Conservation (phyloP, 768 basidiomycete genomes). For the Trametes cubensis region DNA sequence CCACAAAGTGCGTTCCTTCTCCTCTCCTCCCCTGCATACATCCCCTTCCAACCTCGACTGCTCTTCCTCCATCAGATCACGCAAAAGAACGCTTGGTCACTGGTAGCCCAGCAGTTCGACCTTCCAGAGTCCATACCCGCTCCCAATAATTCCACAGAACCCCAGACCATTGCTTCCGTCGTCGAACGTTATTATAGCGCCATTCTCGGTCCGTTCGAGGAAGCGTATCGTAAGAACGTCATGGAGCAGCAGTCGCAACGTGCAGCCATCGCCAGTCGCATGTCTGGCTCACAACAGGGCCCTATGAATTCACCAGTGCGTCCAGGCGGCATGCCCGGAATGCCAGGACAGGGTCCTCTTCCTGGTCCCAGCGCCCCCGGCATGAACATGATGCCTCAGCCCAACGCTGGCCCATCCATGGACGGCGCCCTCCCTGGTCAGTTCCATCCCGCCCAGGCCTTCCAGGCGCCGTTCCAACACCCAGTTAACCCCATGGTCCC, state of each 20-base stretch:
- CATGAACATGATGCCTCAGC: slow-evolving; percentile 22
- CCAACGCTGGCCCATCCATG: slow-evolving; percentile 12
- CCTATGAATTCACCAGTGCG: slow-evolving; percentile 19
- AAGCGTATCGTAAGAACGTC: slow-evolving; percentile 62
- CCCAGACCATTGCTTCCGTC: slow-evolving; percentile 48
- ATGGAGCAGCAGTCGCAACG: slow-evolving; percentile 62
- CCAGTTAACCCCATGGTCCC: slow-evolving; percentile 13
- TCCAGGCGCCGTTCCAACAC: slow-evolving; percentile 6
- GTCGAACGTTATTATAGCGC: slow-evolving; percentile 62
- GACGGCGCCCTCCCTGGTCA: slow-evolving; percentile 20
- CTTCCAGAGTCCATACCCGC: slow-evolving; percentile 37
- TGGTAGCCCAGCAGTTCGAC: slow-evolving; percentile 48
- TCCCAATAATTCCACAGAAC: slow-evolving; percentile 35
- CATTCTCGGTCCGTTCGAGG: slow-evolving; percentile 74
- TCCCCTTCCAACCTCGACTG: not conserved
- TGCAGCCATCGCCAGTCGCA: slow-evolving; percentile 42
- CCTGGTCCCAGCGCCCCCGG: slow-evolving; percentile 1
- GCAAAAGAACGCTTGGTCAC: slow-evolving; percentile 59
- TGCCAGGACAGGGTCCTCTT: slow-evolving; percentile 15
- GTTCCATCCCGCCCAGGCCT: slow-evolving; percentile 16
- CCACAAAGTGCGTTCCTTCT: slow-evolving; percentile 49
- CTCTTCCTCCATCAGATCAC: slow-evolving; percentile 18
- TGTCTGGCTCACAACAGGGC: slow-evolving; percentile 27
- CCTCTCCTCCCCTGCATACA: slow-evolving; percentile 7
- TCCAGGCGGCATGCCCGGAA: slow-evolving; percentile 23